Evolutionary conservation across 2,329 filamentous ascomycete genomes (phyloP).

Genomic region (Aspergillus sp.): DNA sequence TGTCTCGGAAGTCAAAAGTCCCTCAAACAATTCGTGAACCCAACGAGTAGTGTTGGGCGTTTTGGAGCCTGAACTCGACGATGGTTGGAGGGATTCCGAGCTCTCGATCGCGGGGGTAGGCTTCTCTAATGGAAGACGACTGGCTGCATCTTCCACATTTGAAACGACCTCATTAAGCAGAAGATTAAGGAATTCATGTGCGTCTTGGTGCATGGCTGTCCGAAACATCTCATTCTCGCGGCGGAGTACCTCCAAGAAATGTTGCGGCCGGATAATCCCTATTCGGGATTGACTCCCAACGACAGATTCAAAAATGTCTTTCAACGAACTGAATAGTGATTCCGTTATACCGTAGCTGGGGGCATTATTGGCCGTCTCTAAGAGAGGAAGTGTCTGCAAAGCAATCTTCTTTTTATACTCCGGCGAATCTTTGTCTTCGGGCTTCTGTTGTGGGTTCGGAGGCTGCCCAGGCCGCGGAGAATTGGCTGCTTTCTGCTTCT

Average conservation of each 20-base stretch:
- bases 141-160: conserved; percentile 79
- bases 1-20: conserved; percentile 90
- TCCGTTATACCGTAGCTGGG: conserved; percentile 88
- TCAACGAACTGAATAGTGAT: conserved; percentile 88
- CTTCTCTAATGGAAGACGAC: conserved; percentile 34
- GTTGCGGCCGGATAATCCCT: conserved; percentile 86
- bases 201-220: conserved; percentile 96
- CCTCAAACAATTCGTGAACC: conserved; percentile 98
- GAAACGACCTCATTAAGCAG: conserved; percentile 94
- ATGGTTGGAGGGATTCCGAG: conserved; percentile 48
- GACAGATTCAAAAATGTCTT: conserved; percentile 92
- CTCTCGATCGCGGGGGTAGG: conserved; percentile 55
- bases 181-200: conserved; percentile 93
- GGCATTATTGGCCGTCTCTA: conserved; percentile 82
- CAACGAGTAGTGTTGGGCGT: conserved; percentile 73
- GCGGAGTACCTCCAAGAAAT: conserved; percentile 90
- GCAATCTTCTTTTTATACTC: conserved; percentile 99
- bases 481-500: conserved; percentile 45
- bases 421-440: conserved; percentile 91
- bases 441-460: conserved; percentile 60
- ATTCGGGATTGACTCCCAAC: conserved; percentile 78
- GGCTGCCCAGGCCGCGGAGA: conserved; percentile 50
- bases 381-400: conserved; percentile 79
- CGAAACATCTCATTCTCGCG: conserved; percentile 97
- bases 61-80: conserved; percentile 51